A percentile compares a stretch with the other conserved stretches of the same genome.
Evolutionary conservation across 148 eudicot species (phyloP).

Genomic region (Spergularia marina): DNA sequence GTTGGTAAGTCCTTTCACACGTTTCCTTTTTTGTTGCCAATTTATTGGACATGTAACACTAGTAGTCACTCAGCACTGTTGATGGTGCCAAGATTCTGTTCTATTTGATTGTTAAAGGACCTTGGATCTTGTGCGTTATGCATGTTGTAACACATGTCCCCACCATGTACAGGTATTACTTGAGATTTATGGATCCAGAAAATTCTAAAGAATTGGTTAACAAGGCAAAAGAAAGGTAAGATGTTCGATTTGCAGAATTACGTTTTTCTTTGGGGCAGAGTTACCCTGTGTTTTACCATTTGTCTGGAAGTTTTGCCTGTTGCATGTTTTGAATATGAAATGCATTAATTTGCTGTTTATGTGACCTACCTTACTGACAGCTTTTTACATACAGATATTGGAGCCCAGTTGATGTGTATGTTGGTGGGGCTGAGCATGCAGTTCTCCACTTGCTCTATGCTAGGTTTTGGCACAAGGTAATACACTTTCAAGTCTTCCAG

Average conservation of each 20-base stretch:
- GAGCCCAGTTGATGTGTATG: conserved; percentile 98
- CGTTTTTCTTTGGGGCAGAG: neutral
- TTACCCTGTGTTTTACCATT: neutral
- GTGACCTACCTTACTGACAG: conserved; percentile 9
- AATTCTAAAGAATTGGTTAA: conserved; percentile 78
- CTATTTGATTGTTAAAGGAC: neutral
- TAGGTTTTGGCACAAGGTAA: conserved; percentile 99
- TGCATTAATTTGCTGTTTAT: conserved; percentile 2
- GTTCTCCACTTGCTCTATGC: conserved; percentile 98
- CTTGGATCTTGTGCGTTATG: neutral
- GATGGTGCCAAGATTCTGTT: neutral
- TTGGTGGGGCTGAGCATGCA: conserved; percentile 99
- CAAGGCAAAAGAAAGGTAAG: conserved; percentile 76
- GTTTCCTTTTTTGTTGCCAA: neutral
- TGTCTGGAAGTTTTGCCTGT: neutral
- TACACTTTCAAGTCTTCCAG: conserved; percentile 1
- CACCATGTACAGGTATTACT: conserved; percentile 70
- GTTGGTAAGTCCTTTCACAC: conserved; percentile 58
- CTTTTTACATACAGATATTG: conserved; percentile 62
- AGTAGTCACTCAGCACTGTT: neutral
- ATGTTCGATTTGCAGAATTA: conserved; percentile 5
- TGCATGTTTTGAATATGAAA: neutral
- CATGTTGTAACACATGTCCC: conserved; percentile 4
- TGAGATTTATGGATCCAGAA: conserved; percentile 95
- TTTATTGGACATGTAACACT: conserved; percentile 7